Evolutionary conservation across 2,329 filamentous ascomycete genomes (phyloP), one percentile per base, ranked within the genome.

Genomic region (Trichoderma sp.): DNA sequence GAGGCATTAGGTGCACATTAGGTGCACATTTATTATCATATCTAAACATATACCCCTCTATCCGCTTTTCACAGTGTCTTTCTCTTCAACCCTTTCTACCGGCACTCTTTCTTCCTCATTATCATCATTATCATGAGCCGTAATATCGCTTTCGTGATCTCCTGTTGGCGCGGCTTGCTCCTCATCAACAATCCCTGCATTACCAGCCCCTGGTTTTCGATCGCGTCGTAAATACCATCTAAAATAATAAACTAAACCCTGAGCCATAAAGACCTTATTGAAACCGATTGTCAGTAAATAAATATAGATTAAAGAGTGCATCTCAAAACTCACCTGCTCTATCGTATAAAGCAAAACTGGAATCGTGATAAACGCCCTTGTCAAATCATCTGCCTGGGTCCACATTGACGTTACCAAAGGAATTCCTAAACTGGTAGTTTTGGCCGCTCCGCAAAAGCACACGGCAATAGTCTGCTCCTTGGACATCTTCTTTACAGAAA

Each of bases 361-460:
- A 35, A 93, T 89, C 80, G 92, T 89, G 63, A 93, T 88, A 78
- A 89, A 90, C 0, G 89, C 87, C 76, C 89, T 86, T 24, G 89
- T 87, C 53, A 89, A 83, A 60, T 89, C 83, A 77, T 88, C 87
- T 11, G 90, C 83, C 16, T 88, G 86, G 16, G 85, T 84, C 86
- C 91, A 94, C 89, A 94, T 94, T 75, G 92, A 89, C 38, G 90
- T 89, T 68, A 90, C 87, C 33, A 94, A 81, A 0, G 93, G 93
- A 8, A 94, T 92, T 0, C 92, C 92, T 75, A 94, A 86, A 3
- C 90, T 91, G 1, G 92, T 92, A 3, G 92, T 93, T 83, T 95
- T 95, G 16, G 92, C 92, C 0, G 93, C 92, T 31, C 91, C 91
- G 79, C 92, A 94, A 82, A 94, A 94, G 78, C 92, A 94, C 16